A percentile compares a stretch with the other conserved stretches of the same genome.
phyloP scores from a whole-genome alignment of 805 yeast species.

The Suhomyces tanzawaensis region DNA sequence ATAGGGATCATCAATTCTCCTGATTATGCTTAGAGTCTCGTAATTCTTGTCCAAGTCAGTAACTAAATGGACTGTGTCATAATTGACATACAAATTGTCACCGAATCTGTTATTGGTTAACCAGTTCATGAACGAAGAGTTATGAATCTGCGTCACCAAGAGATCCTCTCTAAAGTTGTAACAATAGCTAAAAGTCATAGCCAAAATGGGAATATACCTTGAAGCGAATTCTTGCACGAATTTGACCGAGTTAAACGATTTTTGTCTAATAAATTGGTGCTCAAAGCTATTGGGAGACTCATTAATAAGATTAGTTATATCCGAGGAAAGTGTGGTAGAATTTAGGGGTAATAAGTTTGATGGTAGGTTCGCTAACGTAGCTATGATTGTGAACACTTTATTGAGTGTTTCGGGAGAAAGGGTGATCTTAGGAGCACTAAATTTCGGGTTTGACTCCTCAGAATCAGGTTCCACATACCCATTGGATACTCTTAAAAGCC shows the following conservation, averaged over 20 bases:
- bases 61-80: slow-evolving; percentile 15
- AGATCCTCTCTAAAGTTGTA: slow-evolving; percentile 18
- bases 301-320: slow-evolving; percentile 23
- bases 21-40: slow-evolving; percentile 10
- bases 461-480: slow-evolving; percentile 2
- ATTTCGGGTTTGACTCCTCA: neutral
- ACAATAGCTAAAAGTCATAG: slow-evolving; percentile 22
- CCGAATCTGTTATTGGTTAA: slow-evolving; percentile 22
- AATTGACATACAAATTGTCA: slow-evolving; percentile 17
- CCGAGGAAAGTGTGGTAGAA: slow-evolving; percentile 21
- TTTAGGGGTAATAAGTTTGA: slow-evolving; percentile 17
- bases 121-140: slow-evolving; percentile 34
- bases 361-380: slow-evolving; percentile 26
- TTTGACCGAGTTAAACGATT: slow-evolving; percentile 7
- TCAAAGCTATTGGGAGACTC: slow-evolving; percentile 23
- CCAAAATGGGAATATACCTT: slow-evolving; percentile 22
- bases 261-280: slow-evolving; percentile 12
- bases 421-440: slow-evolving; percentile 18
- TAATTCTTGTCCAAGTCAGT: slow-evolving; percentile 16
- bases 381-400: slow-evolving; percentile 23
- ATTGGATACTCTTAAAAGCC: slow-evolving; percentile 15
- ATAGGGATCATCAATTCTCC: slow-evolving; percentile 16
- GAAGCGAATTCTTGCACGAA: slow-evolving; percentile 15
- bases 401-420: slow-evolving; percentile 28
- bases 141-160: slow-evolving; percentile 18